Percentiles rank a stretch among this genome's conserved stretches.
These are phyloP conservation scores for Termitomyces sp. DNA, from an alignment of 768 basidiomycete genomes.

Conservation along the genomic window DNA sequence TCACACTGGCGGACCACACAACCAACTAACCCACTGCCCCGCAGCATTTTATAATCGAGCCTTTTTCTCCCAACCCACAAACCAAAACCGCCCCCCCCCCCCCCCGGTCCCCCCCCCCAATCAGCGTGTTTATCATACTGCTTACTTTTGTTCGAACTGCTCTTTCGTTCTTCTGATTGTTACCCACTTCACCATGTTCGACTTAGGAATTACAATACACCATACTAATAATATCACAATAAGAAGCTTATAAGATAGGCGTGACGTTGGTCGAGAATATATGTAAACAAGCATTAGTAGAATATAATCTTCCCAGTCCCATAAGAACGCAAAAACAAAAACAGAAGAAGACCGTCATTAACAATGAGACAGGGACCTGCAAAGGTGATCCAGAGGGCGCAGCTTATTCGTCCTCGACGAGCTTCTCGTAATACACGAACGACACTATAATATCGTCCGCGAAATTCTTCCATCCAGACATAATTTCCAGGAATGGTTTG, in stretches of 20 bases:
- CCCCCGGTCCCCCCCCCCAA: too few species aligned
- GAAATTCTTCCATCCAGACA: slow-evolving; percentile 23
- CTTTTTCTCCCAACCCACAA: too few species aligned
- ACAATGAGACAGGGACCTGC: not conserved
- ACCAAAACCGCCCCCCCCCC: too few species aligned
- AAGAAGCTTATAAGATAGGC: not conserved
- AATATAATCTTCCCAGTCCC: not conserved
- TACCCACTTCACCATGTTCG: not conserved
- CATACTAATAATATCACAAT: not conserved
- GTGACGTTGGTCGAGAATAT: too few species aligned
- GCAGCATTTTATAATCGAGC: too few species aligned
- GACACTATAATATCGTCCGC: slow-evolving; percentile 26
- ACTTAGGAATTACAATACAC: not conserved
- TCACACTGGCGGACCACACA: too few species aligned
- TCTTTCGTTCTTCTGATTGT: not conserved
- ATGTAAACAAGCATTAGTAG: not conserved
- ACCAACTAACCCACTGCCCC: too few species aligned
- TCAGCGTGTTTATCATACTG: not conserved
- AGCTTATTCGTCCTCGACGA: slow-evolving; percentile 19
- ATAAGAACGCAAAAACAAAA: not conserved
- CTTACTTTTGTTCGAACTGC: not conserved
- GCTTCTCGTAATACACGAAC: slow-evolving; percentile 25
- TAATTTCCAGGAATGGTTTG: slow-evolving; percentile 22
- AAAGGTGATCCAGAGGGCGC: not conserved
- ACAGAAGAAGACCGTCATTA: not conserved